Evolutionary conservation across 2,329 filamentous ascomycete species (phyloP), one percentile per base, ranked within the genome.

Genomic region (Venturiaceae sp.): DNA sequence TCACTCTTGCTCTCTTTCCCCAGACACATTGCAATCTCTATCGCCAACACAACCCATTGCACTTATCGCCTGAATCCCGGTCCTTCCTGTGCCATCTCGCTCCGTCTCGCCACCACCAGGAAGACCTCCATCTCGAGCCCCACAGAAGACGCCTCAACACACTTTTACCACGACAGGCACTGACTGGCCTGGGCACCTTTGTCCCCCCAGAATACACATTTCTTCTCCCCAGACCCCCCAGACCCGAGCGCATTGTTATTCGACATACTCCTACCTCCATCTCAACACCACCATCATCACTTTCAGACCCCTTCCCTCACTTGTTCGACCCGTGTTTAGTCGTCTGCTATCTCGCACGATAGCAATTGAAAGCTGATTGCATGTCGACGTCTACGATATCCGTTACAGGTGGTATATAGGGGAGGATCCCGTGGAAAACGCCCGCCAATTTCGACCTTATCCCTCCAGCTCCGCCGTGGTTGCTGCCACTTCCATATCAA

Each of bases 401-500:
- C 30, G 30, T 50, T 16, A 13, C 28, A 23, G 44, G 44, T 50
- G 44, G 44, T n/a, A 50, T 8, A 1, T 50, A 28, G 44, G 44
- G 44, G 44, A 30, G 44, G 23, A n/a, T n/a, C 30, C 13, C 3
- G 44, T 8, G 9, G n/a, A 16, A 13, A 30, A 50, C 23, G 26
- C 14, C n/a, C n/a, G n/a, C n/a, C n/a, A n/a, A n/a, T n/a, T n/a
- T n/a, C n/a, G n/a, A n/a, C n/a, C n/a, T n/a, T n/a, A n/a, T n/a
- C n/a, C n/a, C n/a, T n/a, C n/a, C n/a, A n/a, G n/a, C n/a, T n/a
- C n/a, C n/a, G n/a, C n/a, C n/a, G n/a, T 26, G 4, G 23, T 13
- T 5, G 26, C n/a, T 16, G 23, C 9, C 30, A 23, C 44, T 50
- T 30, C 44, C 26, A 6, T 21, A n/a, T 59, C 19, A 4, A 77